Evolutionary conservation across 768 basidiomycete genomes (phyloP).

Genomic region (Roridomyces roridus): DNA sequence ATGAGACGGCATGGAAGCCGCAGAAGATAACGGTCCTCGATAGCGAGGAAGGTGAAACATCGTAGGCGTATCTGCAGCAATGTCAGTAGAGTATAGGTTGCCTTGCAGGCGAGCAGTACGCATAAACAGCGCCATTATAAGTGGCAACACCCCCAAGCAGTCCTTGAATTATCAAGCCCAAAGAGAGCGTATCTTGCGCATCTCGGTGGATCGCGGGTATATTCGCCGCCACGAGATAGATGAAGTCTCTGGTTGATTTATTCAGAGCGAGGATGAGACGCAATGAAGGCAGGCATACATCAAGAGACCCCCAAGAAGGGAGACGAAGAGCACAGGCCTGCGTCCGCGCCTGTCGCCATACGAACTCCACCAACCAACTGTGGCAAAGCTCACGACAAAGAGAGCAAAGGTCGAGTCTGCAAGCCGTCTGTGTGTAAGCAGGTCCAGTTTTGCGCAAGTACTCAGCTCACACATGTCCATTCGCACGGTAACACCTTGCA

Average conservation of each 20-base stretch:
- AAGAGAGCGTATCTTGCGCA: slow-evolving; percentile 1
- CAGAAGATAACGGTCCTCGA: slow-evolving; percentile 8
- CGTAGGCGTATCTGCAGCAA: slow-evolving; percentile 11
- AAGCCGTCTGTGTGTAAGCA: background rate
- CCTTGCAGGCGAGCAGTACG: background rate
- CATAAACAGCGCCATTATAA: slow-evolving; percentile 7
- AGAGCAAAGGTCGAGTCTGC: slow-evolving; percentile 4
- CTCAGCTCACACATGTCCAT: background rate
- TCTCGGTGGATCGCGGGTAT: background rate
- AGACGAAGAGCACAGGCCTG: slow-evolving; percentile 3
- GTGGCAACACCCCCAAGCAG: slow-evolving; percentile 15
- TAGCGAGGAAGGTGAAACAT: background rate
- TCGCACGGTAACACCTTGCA: background rate
- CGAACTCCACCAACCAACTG: slow-evolving; percentile 14
- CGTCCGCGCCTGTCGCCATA: slow-evolving; percentile 6
- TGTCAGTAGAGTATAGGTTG: background rate
- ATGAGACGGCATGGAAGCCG: background rate
- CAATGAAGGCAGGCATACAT: background rate
- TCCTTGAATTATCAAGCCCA: slow-evolving; percentile 8
- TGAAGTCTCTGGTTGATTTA: background rate
- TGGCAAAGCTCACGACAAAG: slow-evolving; percentile 4
- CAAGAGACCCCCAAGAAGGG: background rate
- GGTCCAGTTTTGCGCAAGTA: background rate
- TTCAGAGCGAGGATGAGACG: background rate
- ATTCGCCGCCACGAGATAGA: background rate